Base-by-base conservation (phyloP, 2,329 filamentous ascomycete species). In the Aureobasidium leucospermi region DNA sequence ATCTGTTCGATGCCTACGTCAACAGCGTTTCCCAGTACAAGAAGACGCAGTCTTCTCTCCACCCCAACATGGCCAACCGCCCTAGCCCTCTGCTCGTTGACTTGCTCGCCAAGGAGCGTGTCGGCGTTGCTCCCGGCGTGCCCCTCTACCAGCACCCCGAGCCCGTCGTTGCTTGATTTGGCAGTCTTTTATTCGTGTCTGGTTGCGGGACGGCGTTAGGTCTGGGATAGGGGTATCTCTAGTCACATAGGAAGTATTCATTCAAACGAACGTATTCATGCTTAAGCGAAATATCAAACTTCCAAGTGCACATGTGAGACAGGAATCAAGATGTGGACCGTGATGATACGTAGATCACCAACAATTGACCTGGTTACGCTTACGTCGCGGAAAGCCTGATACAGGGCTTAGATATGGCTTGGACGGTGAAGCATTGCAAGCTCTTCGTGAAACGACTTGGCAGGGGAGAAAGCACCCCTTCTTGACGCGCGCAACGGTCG, bases 1-100 rank as follows among this genome's bases (percentile, higher is more conserved):
- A 96, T 77, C 82, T 99, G 62, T 99, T 99, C 70, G 94, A 99
- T 76, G 90, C 90, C 79, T 99, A 97, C 78, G 79, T 97, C 47
- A 85, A 96, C 73, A 93, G 88, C 69, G 91, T 97, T 38, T 82
- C 85, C 73, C 84, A 88, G 71, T 96, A 93, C 84, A 97, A 96
- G 86, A 83, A 87, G 68, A 86, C 81, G 73, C 87, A 95, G 75
- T 79, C 82, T 58, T 82, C 87, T 59, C 89, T 85, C 68, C 78
- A 81, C 62, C 82, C 82, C 2, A 76, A 88, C 74, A 88, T 89
- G 77, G 90, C 93, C 76, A 96, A 90, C 81, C 85, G 88, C 67
- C 93, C 93, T 32, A 91, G 85, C 67, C 88, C 92, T 68, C 82
- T 96, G 61, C 82, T 97, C 72, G 88, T 96, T 23, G 93, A 97